These are phyloP conservation scores for Starmerella gropengiesseri DNA, from an alignment of 805 yeast genomes.

Conservation along the genomic window DNA sequence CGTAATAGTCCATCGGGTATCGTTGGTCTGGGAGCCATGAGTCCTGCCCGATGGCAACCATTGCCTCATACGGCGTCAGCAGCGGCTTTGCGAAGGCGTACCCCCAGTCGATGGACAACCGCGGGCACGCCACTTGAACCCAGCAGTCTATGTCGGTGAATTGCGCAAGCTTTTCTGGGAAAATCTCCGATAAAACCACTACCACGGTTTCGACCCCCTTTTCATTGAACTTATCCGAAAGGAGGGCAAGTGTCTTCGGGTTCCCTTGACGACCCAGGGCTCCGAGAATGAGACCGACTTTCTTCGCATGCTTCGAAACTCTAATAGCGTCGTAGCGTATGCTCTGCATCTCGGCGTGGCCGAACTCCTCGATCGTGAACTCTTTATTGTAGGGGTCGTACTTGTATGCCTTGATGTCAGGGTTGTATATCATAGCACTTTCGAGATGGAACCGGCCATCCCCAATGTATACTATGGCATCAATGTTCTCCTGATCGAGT, in stretches of 20 bases:
- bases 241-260: slow-evolving; percentile 55
- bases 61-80: slow-evolving; percentile 90
- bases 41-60: slow-evolving; percentile 74
- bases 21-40: slow-evolving; percentile 30
- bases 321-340: slow-evolving; percentile 66
- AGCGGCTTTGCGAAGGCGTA: slow-evolving; percentile 89
- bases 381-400: slow-evolving; percentile 92
- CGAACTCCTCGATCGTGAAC: slow-evolving; percentile 80
- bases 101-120: slow-evolving; percentile 96
- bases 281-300: slow-evolving; percentile 78
- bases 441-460: slow-evolving; percentile 96
- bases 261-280: slow-evolving; percentile 95
- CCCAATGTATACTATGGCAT: slow-evolving; percentile 84
- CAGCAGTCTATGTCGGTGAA: slow-evolving; percentile 90
- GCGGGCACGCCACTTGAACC: slow-evolving; percentile 95
- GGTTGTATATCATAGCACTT: slow-evolving; percentile 95
- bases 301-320: slow-evolving; percentile 48
- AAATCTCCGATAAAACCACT: slow-evolving; percentile 81
- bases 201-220: slow-evolving; percentile 62
- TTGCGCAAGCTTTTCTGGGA: slow-evolving; percentile 83
- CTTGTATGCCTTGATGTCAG: slow-evolving; percentile 78
- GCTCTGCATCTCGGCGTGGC: slow-evolving; percentile 67
- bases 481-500: slow-evolving; percentile 39
- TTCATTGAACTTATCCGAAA: slow-evolving; percentile 44
- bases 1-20: slow-evolving; percentile 95